A percentile compares a stretch with the other conserved stretches of the same genome.
Conservation (phyloP, 768 basidiomycete species). For the Psilocybe cubensis region DNA sequence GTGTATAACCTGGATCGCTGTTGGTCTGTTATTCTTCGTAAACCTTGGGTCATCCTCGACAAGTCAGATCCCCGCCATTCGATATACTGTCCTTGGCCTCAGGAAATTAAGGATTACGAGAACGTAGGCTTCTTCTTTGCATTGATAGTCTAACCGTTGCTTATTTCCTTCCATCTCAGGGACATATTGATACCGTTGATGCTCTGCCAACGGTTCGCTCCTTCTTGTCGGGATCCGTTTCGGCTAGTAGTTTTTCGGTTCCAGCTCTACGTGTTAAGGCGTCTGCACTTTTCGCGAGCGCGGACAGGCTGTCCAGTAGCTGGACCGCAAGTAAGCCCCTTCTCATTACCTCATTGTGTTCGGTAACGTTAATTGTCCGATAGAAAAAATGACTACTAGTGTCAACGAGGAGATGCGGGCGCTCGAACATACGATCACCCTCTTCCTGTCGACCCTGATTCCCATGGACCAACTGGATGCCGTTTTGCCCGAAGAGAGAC, state of each 20-base stretch:
- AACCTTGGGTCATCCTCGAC: slow-evolving; percentile 69
- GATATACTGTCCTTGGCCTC: slow-evolving; percentile 79
- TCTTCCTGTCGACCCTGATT: slow-evolving; percentile 65
- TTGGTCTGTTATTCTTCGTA: slow-evolving; percentile 76
- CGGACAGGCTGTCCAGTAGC: slow-evolving; percentile 58
- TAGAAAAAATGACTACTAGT: slow-evolving; percentile 46
- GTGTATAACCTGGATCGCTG: slow-evolving; percentile 81
- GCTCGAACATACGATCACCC: slow-evolving; percentile 65
- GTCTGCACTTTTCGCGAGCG: slow-evolving; percentile 73
- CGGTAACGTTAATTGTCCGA: slow-evolving; percentile 19
- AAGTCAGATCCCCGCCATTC: slow-evolving; percentile 57
- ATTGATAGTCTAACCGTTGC: background rate
- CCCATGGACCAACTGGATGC: slow-evolving; percentile 67
- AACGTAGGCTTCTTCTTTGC: slow-evolving; percentile 45
- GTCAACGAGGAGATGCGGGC: slow-evolving; percentile 62
- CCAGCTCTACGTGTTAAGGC: slow-evolving; percentile 74
- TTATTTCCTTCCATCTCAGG: slow-evolving; percentile 42
- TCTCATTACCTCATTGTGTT: background rate
- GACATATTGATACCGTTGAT: slow-evolving; percentile 53
- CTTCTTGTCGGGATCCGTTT: slow-evolving; percentile 64
- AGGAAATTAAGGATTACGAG: slow-evolving; percentile 73
- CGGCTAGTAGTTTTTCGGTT: slow-evolving; percentile 61
- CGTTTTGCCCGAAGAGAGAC: slow-evolving; percentile 59
- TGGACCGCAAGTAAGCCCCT: slow-evolving; percentile 60
- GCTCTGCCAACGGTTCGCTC: slow-evolving; percentile 62